These are phyloP conservation scores for Corynespora cassiicola DNA, from an alignment of 2,329 filamentous ascomycete species.

Conservation along the genomic window DNA sequence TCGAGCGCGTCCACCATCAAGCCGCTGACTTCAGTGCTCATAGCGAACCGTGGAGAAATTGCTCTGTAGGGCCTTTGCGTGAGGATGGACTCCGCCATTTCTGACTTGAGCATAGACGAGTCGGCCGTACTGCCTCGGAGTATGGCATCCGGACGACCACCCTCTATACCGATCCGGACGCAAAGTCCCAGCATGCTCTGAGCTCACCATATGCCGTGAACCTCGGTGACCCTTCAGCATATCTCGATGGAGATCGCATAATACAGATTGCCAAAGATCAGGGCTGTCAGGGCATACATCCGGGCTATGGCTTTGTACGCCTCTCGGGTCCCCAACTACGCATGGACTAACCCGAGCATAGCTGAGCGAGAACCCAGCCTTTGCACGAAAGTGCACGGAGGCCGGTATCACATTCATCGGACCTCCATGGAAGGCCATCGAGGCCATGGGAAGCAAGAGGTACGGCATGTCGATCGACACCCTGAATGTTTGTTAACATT, in stretches of 20 bases:
- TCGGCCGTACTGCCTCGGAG: slow-evolving; percentile 83
- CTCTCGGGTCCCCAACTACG: not conserved
- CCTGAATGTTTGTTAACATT: not conserved
- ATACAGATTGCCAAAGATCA: slow-evolving; percentile 85
- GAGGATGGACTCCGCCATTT: not conserved
- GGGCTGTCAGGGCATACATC: slow-evolving; percentile 90
- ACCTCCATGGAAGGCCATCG: slow-evolving; percentile 77
- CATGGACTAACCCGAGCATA: slow-evolving; percentile 21
- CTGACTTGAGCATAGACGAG: slow-evolving; percentile 60
- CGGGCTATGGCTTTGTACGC: slow-evolving; percentile 83
- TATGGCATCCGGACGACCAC: slow-evolving; percentile 94
- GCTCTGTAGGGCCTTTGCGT: slow-evolving; percentile 67
- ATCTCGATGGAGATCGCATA: slow-evolving; percentile 92
- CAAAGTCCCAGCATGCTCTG: slow-evolving; percentile 83
- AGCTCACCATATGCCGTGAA: slow-evolving; percentile 84
- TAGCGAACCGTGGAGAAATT: slow-evolving; percentile 97
- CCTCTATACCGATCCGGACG: slow-evolving; percentile 92
- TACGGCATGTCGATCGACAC: too few relatives aligned
- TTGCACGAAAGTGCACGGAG: slow-evolving; percentile 85
- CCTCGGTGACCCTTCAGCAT: slow-evolving; percentile 81
- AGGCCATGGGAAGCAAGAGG: slow-evolving; percentile 91
- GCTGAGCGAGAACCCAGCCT: slow-evolving; percentile 89
- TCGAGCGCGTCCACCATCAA: slow-evolving; percentile 37
- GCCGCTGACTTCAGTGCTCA: slow-evolving; percentile 78
- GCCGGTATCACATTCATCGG: slow-evolving; percentile 95